Evolutionary conservation across 2,329 filamentous ascomycete species (phyloP), one percentile per base, ranked within the genome.

Genomic region (Aspergillus sp.): DNA sequence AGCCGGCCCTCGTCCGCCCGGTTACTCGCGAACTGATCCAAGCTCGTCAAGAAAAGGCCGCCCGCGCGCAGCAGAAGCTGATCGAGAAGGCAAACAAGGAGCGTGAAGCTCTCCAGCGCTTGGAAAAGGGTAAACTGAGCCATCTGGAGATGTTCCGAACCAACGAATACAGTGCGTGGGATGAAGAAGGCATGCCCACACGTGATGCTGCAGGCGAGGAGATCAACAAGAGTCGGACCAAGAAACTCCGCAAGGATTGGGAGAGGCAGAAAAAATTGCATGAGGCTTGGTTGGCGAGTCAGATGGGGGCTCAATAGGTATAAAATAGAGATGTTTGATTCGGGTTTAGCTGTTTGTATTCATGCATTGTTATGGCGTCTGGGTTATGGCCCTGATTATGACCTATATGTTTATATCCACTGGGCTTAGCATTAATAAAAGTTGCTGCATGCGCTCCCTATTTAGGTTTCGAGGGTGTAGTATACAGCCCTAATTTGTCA

Each of bases 181-280:
- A 95, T 62, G 83, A 78, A 5, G 84, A 91, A 49, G 90, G 90
- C 0, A 53, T 95, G 53, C 90, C 91, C 2, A 86, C 80, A 0
- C 87, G 83, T 69, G 81, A 90, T 64, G 83, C 81, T 52, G 83
- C 87, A 27, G 90, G 89, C 0, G 83, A 82, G 51, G 88, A 94
- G 57, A 76, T 96, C 33, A 80, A 87, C 4, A 95, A 95, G 75
- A 86, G 79, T 50, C 80, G 83, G 62, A 62, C 72, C 44, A 96
- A 96, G 78, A 90, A 88, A 74, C 68, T 95, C 58, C 84, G 77
- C 71, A 96, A 96, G 75, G 84, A 89, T 48, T 95, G 88, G 88
- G 86, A 94, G 59, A 83, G 78, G 64, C 91, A 96, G 74, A 93
- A 90, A 77, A 94, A 91, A 77, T 67, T 45, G 13, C 58, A 60